These are phyloP conservation scores for Cyberlindnera maritima DNA, from an alignment of 805 yeast genomes.

Conservation along the genomic window DNA sequence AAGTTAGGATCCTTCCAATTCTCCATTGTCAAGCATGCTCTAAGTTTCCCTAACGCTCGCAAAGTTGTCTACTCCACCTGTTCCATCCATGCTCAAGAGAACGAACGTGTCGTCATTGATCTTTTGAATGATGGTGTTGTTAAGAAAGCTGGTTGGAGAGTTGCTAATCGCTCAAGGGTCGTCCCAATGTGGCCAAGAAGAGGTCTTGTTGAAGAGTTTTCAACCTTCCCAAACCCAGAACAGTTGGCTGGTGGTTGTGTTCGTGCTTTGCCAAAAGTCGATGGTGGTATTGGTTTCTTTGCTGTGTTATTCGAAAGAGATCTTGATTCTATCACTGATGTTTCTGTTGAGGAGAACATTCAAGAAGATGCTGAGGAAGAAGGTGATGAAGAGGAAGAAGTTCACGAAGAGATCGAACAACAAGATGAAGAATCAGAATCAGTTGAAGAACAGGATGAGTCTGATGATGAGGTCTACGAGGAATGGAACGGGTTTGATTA, in stretches of 20 bases:
- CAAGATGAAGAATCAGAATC: background rate
- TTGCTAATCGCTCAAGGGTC: slow-evolving; percentile 56
- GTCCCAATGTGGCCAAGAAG: slow-evolving; percentile 86
- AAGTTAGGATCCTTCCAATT: slow-evolving; percentile 85
- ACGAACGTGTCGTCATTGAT: slow-evolving; percentile 86
- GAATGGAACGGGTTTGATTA: slow-evolving; percentile 38
- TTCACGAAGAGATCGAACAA: background rate
- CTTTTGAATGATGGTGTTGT: slow-evolving; percentile 67
- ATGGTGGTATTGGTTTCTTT: slow-evolving; percentile 99
- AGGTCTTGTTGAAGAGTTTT: slow-evolving; percentile 71
- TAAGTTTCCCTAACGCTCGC: slow-evolving; percentile 71
- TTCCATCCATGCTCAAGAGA: slow-evolving; percentile 90
- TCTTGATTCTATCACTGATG: background rate
- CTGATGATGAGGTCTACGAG: slow-evolving; percentile 17
- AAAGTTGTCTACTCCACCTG: slow-evolving; percentile 93
- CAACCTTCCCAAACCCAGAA: slow-evolving; percentile 43
- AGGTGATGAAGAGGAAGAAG: background rate
- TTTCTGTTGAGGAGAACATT: slow-evolving; percentile 1
- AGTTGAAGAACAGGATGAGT: slow-evolving; percentile 2
- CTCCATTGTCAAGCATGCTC: slow-evolving; percentile 84
- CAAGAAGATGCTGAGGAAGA: background rate
- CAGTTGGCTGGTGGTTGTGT: slow-evolving; percentile 82
- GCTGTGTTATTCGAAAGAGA: slow-evolving; percentile 83
- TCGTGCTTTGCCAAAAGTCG: slow-evolving; percentile 78
- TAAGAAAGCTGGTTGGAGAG: slow-evolving; percentile 68